phyloP scores from a whole-genome alignment of 1,284 basidiomycete genomes.

The Porphyrellus sp. region DNA sequence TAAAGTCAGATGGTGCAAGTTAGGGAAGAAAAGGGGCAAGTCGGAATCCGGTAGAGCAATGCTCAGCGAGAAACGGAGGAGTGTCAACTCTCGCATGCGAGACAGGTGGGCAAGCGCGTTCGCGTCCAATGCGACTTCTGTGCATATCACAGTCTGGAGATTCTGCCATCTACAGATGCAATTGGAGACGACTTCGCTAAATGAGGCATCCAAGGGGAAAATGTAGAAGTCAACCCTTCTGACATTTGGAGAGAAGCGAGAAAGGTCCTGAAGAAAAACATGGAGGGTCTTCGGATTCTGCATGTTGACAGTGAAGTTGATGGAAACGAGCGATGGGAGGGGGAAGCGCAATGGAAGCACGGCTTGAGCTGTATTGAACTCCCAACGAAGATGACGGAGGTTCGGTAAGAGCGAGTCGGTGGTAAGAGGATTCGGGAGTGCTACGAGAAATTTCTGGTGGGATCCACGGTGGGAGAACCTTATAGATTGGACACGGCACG shows the following conservation, averaged over 20 bases:
- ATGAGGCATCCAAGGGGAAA: fast-evolving
- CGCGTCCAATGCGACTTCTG: background rate
- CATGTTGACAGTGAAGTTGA: background rate
- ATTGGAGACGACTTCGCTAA: background rate
- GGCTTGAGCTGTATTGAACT: background rate
- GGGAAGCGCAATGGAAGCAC: background rate
- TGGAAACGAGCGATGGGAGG: background rate
- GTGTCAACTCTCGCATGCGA: too few relatives aligned
- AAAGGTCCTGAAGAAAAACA: background rate
- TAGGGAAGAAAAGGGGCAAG: background rate
- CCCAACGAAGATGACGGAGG: background rate
- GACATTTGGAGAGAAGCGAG: background rate
- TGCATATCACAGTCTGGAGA: background rate
- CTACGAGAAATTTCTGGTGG: background rate
- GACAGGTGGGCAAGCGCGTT: too few relatives aligned
- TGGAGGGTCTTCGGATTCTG: background rate
- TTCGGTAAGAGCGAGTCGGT: background rate
- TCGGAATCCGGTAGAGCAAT: background rate
- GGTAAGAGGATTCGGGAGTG: background rate
- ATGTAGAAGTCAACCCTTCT: background rate
- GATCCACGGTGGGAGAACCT: background rate
- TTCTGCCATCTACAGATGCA: background rate
- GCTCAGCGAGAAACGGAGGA: background rate
- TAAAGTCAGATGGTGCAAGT: background rate
- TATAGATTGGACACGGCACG: background rate